A percentile compares a stretch with the other conserved stretches of the same genome.
Evolutionary conservation across 208 protist species (phyloP).

Genomic region (Histomonas meleagridis): DNA sequence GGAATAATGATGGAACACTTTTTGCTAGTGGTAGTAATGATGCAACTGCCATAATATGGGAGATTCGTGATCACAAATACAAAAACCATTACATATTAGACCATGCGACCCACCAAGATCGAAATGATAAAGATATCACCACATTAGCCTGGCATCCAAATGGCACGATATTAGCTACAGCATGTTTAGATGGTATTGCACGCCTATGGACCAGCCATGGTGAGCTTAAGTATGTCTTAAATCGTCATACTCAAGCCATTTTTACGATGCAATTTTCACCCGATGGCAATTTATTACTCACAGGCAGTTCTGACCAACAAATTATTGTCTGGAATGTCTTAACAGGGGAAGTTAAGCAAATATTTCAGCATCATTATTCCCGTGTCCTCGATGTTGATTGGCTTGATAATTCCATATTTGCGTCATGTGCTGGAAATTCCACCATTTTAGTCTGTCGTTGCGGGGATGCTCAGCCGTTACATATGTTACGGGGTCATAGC

Average conservation of each 20-base stretch:
- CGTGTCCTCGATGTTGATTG: constrained; percentile 72
- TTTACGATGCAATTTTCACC: constrained; percentile 70
- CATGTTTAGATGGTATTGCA: constrained; percentile 21
- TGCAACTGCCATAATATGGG: not conserved
- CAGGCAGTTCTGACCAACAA: constrained; percentile 61
- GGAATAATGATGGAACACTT: not conserved
- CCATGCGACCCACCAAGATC: not conserved
- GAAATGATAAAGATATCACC: not conserved
- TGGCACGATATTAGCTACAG: constrained; percentile 18
- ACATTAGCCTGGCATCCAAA: not conserved
- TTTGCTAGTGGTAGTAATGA: not conserved
- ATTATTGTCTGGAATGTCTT: constrained; percentile 51
- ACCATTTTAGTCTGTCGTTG: constrained; percentile 62
- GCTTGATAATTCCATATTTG: constrained; percentile 61
- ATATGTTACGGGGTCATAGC: constrained; percentile 47
- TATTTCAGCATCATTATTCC: constrained; percentile 58
- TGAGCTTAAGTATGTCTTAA: not conserved
- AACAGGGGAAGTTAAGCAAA: constrained; percentile 51
- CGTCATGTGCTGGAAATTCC: constrained; percentile 64
- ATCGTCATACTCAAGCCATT: constrained; percentile 59
- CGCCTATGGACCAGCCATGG: constrained; percentile 3
- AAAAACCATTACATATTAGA: not conserved
- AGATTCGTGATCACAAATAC: not conserved
- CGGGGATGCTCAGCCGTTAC: constrained; percentile 39
- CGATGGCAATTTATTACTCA: constrained; percentile 58